These are phyloP conservation scores for Diaporthe capsici DNA, from an alignment of 2,329 filamentous ascomycete genomes.

Conservation along the genomic window DNA sequence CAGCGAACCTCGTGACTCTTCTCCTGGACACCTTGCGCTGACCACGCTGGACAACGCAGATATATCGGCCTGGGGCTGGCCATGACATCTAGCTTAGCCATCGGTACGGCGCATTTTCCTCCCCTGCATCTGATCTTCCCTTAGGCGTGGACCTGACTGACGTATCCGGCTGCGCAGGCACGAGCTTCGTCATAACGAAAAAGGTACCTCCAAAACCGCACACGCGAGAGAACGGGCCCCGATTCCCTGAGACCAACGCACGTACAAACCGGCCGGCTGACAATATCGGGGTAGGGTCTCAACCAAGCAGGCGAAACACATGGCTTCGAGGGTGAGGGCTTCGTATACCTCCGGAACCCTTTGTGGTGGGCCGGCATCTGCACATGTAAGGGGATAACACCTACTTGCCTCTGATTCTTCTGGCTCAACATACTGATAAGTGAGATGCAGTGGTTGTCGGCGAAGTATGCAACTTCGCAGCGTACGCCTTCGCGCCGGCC, in stretches of 20 bases:
- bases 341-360: conserved; percentile 93
- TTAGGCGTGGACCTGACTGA: conserved; percentile 43
- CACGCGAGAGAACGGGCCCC: neutral
- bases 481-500: conserved; percentile 98
- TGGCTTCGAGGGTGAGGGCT: conserved; percentile 97
- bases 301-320: conserved; percentile 91
- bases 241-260: conserved; percentile 38
- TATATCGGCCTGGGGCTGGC: conserved; percentile 83
- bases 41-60: conserved; percentile 60
- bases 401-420: neutral
- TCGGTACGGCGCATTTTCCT: conserved; percentile 67
- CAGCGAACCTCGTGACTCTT: neutral
- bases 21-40: conserved; percentile 46
- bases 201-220: conserved; percentile 73
- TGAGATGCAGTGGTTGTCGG: conserved; percentile 81
- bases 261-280: conserved; percentile 23
- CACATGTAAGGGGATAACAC: conserved; percentile 75
- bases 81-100: conserved; percentile 81
- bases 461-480: conserved; percentile 97
- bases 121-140: neutral
- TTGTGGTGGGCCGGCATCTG: conserved; percentile 97
- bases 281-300: conserved; percentile 73
- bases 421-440: conserved; percentile 34
- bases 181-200: conserved; percentile 99
- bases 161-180: conserved; percentile 67